These are phyloP conservation scores for Diplodia mutila DNA, from an alignment of 2,329 filamentous ascomycete species.

Conservation along the genomic window DNA sequence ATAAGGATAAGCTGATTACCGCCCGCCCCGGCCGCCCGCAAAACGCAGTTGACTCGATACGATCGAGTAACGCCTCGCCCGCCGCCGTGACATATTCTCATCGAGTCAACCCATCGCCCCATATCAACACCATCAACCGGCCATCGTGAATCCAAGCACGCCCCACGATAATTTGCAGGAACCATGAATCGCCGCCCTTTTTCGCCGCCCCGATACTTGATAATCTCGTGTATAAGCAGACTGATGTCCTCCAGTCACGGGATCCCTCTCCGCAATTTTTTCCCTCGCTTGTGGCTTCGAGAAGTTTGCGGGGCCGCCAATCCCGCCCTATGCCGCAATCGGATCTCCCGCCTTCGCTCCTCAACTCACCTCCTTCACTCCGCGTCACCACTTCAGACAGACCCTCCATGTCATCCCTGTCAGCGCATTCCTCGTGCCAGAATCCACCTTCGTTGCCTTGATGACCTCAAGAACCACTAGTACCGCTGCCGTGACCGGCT, in stretches of 20 bases:
- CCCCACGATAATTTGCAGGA: background rate
- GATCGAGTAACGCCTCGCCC: slow-evolving; percentile 1
- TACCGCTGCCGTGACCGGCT: background rate
- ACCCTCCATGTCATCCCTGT: too few relatives aligned
- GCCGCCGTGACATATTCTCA: slow-evolving; percentile 15
- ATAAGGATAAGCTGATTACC: slow-evolving; percentile 19
- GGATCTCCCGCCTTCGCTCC: too few relatives aligned
- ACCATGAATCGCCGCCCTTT: background rate
- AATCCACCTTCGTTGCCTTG: background rate
- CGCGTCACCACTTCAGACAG: too few relatives aligned
- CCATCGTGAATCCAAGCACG: background rate
- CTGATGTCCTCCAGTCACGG: background rate
- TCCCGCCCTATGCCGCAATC: background rate
- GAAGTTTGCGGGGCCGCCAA: slow-evolving; percentile 10
- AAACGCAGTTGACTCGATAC: slow-evolving; percentile 13
- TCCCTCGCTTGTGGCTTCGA: background rate
- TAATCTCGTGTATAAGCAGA: background rate
- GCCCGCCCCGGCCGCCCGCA: background rate
- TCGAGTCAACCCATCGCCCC: slow-evolving; percentile 15
- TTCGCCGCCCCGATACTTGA: background rate
- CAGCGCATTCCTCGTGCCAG: background rate
- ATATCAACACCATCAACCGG: slow-evolving; percentile 20
- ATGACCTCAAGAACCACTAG: background rate
- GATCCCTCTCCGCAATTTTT: background rate
- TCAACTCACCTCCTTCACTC: background rate